These are phyloP conservation scores for Neofusicoccum parvum DNA, from an alignment of 2,329 filamentous ascomycete genomes.

Conservation along the genomic window DNA sequence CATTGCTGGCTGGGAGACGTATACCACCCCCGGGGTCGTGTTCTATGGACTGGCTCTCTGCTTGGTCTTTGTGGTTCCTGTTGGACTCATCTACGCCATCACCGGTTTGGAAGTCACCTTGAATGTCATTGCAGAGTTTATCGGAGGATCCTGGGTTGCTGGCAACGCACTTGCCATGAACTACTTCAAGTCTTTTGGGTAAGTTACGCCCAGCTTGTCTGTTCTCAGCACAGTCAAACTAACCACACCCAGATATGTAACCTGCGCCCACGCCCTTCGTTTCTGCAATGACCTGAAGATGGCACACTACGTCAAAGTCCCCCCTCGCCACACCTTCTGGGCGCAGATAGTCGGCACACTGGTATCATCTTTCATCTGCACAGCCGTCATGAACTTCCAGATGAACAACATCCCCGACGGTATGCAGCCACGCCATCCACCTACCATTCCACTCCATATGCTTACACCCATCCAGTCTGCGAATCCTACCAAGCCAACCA, in stretches of 20 bases:
- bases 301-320: conserved; percentile 58
- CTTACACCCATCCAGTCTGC: conserved; percentile 52
- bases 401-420: conserved; percentile 57
- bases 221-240: background rate
- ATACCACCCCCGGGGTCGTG: conserved; percentile 55
- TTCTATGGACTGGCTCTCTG: conserved; percentile 56
- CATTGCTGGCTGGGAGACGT: conserved; percentile 53
- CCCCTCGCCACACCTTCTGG: conserved; percentile 67
- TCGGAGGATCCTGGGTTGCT: conserved; percentile 20
- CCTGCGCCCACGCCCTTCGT: conserved; percentile 23
- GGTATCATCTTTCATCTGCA: conserved; percentile 67
- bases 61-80: conserved; percentile 55
- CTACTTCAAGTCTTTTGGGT: conserved; percentile 26
- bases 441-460: too few species aligned
- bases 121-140: conserved; percentile 55
- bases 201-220: background rate
- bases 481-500: conserved; percentile 39
- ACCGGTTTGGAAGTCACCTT: conserved; percentile 56
- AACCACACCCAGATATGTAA: conserved; percentile 13
- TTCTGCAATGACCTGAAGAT: conserved; percentile 35
- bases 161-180: conserved; percentile 24
- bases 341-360: conserved; percentile 67
- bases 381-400: conserved; percentile 63
- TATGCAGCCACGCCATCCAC: too few species aligned
- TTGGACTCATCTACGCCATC: conserved; percentile 58